Percentiles rank a stretch among this genome's conserved stretches.
Evolutionary conservation across 768 basidiomycete species (phyloP).

Genomic region (Boletellus emodensis): DNA sequence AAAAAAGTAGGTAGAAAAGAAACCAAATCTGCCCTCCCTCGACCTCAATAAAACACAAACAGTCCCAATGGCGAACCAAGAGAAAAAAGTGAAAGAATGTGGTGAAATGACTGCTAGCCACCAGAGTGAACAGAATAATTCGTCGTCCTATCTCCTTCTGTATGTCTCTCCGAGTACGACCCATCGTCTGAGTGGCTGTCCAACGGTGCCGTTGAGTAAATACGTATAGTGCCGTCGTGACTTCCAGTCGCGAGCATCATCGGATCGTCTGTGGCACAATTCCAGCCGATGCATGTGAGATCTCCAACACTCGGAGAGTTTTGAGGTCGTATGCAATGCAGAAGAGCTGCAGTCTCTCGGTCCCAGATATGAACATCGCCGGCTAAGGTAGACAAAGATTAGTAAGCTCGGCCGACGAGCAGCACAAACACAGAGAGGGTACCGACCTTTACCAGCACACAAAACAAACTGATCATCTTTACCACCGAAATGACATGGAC

Average conservation of each 20-base stretch:
- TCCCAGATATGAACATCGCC: conserved; percentile 89
- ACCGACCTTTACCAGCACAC: conserved; percentile 68
- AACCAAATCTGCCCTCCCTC: conserved; percentile 1
- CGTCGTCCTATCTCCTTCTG: conserved; percentile 23
- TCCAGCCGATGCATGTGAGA: conserved; percentile 80
- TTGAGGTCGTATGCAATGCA: conserved; percentile 67
- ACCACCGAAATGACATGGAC: conserved; percentile 80
- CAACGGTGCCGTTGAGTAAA: conserved; percentile 55
- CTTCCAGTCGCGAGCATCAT: conserved; percentile 67
- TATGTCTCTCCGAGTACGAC: conserved; percentile 22
- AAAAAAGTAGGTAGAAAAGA: background rate
- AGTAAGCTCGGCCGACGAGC: background rate
- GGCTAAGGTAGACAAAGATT: conserved; percentile 37
- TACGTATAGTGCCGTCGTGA: conserved; percentile 70
- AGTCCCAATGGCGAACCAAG: background rate
- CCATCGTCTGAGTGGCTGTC: conserved; percentile 23
- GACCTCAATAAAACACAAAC: conserved; percentile 14
- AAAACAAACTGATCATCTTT: conserved; percentile 74
- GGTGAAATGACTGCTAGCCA: conserved; percentile 13
- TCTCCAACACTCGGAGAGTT: conserved; percentile 50
- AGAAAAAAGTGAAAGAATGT: background rate
- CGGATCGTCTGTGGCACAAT: conserved; percentile 50
- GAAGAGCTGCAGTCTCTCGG: conserved; percentile 66
- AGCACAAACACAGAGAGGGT: background rate
- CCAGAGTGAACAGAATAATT: conserved; percentile 28